A percentile compares a stretch with the other conserved stretches of the same genome.
Evolutionary conservation across 306 rosid genomes (phyloP).

Genomic region (Vicia villosa): DNA sequence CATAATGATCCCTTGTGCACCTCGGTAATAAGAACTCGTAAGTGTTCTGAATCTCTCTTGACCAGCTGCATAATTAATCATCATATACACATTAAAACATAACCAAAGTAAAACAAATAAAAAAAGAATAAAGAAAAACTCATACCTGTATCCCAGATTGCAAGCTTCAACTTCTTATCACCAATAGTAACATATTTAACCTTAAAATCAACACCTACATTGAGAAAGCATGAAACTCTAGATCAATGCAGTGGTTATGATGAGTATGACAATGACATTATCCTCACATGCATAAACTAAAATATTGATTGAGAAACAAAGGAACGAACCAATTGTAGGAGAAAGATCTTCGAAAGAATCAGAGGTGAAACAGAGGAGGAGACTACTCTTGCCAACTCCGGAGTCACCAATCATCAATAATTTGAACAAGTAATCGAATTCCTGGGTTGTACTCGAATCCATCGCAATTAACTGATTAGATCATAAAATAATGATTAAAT

Average conservation of each 20-base stretch:
- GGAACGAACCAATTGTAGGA: conserved; percentile 73
- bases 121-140: not conserved
- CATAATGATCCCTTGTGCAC: conserved; percentile 95
- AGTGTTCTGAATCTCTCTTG: conserved; percentile 96
- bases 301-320: not conserved
- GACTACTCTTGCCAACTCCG: conserved; percentile 93
- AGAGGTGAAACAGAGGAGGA: conserved; percentile 85
- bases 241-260: no score
- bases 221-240: not conserved
- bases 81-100: conserved; percentile 8
- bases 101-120: conserved; percentile 2
- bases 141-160: conserved; percentile 87
- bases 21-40: conserved; percentile 95
- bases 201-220: conserved; percentile 84
- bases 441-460: conserved; percentile 67
- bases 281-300: not conserved
- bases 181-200: conserved; percentile 60
- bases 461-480: conserved; percentile 44
- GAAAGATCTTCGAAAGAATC: conserved; percentile 83
- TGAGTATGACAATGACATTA: no score
- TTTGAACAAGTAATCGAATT: conserved; percentile 88
- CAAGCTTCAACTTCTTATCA: conserved; percentile 79
- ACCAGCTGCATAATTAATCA: conserved; percentile 70
- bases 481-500: conserved; percentile 19
- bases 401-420: conserved; percentile 94